Conservation (phyloP, 306 rosid species). For the Citrullus amarus region DNA sequence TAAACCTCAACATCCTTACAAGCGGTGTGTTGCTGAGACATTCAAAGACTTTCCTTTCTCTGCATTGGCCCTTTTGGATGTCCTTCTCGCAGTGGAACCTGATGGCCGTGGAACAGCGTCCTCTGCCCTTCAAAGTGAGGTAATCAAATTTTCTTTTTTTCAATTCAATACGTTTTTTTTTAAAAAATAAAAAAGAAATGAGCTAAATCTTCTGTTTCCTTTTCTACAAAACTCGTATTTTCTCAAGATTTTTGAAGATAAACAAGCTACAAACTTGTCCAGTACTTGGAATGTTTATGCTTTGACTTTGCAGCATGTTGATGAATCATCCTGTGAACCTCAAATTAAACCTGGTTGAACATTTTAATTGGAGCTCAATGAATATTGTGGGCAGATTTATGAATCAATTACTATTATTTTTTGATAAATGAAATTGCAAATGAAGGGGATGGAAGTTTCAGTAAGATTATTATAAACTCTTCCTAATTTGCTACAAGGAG, state of each 20-base stretch:
- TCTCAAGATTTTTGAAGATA: not conserved
- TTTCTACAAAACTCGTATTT: not conserved
- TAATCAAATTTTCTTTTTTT: constrained; percentile 4
- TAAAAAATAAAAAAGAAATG: not conserved
- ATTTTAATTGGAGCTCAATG: not conserved
- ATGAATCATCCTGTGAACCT: not conserved
- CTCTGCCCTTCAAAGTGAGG: constrained; percentile 72
- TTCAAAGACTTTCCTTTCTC: constrained; percentile 56
- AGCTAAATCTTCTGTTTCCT: not conserved
- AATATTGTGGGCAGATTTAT: too few species aligned
- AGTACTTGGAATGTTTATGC: not conserved
- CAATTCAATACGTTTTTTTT: not conserved
- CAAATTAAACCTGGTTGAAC: not conserved
- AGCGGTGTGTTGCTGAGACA: constrained; percentile 46
- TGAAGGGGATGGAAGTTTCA: not conserved
- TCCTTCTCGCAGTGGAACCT: constrained; percentile 75
- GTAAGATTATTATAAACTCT: not conserved
- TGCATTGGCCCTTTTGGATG: constrained; percentile 46
- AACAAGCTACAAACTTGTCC: not conserved
- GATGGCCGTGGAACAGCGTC: constrained; percentile 57
- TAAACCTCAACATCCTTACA: constrained; percentile 78
- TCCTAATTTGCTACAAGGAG: not conserved
- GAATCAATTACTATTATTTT: too few species aligned
- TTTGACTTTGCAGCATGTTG: not conserved
- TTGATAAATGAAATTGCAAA: not conserved